Conservation (phyloP, 179 eudicot genomes). For the Carnegiea gigantea region DNA sequence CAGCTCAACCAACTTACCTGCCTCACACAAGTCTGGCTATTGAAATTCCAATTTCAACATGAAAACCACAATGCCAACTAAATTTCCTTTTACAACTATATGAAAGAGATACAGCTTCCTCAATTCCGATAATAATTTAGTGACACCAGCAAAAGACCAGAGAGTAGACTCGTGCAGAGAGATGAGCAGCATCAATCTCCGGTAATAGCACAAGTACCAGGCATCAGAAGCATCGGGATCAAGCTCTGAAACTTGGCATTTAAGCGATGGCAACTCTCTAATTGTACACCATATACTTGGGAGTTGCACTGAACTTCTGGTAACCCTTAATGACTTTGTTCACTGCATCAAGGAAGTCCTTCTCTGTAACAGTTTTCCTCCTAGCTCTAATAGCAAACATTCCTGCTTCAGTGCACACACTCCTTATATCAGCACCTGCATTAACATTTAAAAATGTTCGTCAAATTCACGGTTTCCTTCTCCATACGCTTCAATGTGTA, state of each 20-base stretch:
- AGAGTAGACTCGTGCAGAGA: not conserved
- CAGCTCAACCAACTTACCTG: no score
- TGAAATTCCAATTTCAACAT: no score
- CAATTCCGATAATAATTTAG: not conserved
- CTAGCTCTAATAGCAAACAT: slow-evolving; percentile 92
- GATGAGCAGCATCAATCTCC: not conserved
- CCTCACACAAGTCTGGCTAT: no score
- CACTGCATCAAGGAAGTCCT: slow-evolving; percentile 93
- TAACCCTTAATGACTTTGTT: slow-evolving; percentile 96
- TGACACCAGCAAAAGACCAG: not conserved
- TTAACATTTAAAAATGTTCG: slow-evolving; percentile 1
- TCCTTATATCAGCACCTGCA: slow-evolving; percentile 94
- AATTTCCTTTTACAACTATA: not conserved
- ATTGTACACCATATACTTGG: slow-evolving; percentile 98
- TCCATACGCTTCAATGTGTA: not conserved
- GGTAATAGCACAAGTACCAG: not conserved
- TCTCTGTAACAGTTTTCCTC: slow-evolving; percentile 91
- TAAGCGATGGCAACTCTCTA: slow-evolving; percentile 17
- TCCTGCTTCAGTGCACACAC: slow-evolving; percentile 98
- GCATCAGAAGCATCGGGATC: not conserved
- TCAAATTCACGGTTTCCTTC: not conserved
- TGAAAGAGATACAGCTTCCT: not conserved
- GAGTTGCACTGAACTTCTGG: slow-evolving; percentile 97
- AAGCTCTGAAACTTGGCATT: not conserved
- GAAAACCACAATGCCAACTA: no score